Evolutionary conservation across 306 rosid genomes (phyloP), one percentile per base, ranked within the genome.

Genomic region (Ceratonia siliqua): DNA sequence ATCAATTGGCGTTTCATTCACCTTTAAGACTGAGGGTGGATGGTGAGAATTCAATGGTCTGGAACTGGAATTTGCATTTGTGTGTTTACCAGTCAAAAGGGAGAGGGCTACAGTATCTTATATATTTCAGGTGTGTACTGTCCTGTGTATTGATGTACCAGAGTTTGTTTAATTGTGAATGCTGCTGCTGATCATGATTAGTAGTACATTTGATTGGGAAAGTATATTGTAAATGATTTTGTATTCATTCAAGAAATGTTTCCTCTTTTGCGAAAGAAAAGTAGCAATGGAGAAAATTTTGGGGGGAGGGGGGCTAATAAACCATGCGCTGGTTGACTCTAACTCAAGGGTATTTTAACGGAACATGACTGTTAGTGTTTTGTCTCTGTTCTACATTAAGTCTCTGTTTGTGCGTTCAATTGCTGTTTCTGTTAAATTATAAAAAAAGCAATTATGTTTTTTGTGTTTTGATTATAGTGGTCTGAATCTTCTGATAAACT

Each of bases 111-210:
- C 62, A 2, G 27, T 55, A 27, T 52, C 13, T 5, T 15, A 55
- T 50, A 50, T 54, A 1, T 54, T 54, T 25, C n/a, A 9, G n/a
- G 11, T 54, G 15, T 11, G 11, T 24, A 10, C 11, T 12, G 7
- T 28, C 9, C 20, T 62, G 69, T 17, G 42, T 8, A 52, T 57
- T 53, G 8, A 35, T 14, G 18, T 62, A 50, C 45, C 41, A 53
- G 42, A 18, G 30, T 24, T 20, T 49, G 36, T 33, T 69, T 49
- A 5, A 33, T 68, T 76, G 25, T 48, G 78, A 28, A 32, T 76
- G 28, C 38, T 14, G 35, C 15, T 36, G 21, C 42, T 10, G 55
- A 27, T 39, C 28, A 13, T 30, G 48, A 33, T 62, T 38, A 18
- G 42, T 43, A 32, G 20, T 42, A 56, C 30, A 20, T 20, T 63